phyloP scores from a whole-genome alignment of 2,329 filamentous ascomycete genomes.

The Rhinocladiella similis region DNA sequence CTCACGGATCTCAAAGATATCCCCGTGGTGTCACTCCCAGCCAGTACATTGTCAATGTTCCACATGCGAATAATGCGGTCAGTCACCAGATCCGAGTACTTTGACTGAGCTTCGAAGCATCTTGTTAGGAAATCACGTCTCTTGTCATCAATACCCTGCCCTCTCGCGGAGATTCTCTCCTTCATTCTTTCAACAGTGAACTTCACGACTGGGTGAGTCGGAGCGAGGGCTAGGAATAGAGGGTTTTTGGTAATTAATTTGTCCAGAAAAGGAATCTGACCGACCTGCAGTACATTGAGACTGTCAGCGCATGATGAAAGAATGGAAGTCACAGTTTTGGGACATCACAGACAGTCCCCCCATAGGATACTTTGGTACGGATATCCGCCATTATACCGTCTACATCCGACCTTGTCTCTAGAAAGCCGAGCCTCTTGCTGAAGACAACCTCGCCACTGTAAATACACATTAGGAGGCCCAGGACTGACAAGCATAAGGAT shows the following conservation, averaged over 20 bases:
- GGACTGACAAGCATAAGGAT: background rate
- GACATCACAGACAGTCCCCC: slow-evolving; percentile 3
- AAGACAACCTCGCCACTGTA: slow-evolving; percentile 34
- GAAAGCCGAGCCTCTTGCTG: slow-evolving; percentile 31
- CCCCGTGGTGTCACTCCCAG: slow-evolving; percentile 16
- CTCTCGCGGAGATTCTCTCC: slow-evolving; percentile 48
- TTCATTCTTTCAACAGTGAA: slow-evolving; percentile 62
- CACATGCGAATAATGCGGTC: slow-evolving; percentile 3
- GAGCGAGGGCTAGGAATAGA: slow-evolving; percentile 62
- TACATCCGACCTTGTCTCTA: slow-evolving; percentile 9
- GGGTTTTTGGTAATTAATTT: slow-evolving; percentile 14
- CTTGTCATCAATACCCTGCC: background rate
- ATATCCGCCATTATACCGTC: slow-evolving; percentile 13
- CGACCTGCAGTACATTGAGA: background rate
- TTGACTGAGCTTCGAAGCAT: slow-evolving; percentile 1
- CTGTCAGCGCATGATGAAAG: background rate
- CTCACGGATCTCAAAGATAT: slow-evolving; percentile 13
- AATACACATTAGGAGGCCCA: slow-evolving; percentile 34
- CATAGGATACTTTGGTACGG: slow-evolving; percentile 25
- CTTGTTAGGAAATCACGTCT: slow-evolving; percentile 4
- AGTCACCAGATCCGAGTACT: slow-evolving; percentile 3
- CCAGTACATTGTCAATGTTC: slow-evolving; percentile 7
- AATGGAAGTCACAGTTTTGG: background rate
- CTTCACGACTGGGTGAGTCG: slow-evolving; percentile 67
- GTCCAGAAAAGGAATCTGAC: slow-evolving; percentile 20